Conservation (phyloP, 345 rosid species). For the Eucalyptus marginata region DNA sequence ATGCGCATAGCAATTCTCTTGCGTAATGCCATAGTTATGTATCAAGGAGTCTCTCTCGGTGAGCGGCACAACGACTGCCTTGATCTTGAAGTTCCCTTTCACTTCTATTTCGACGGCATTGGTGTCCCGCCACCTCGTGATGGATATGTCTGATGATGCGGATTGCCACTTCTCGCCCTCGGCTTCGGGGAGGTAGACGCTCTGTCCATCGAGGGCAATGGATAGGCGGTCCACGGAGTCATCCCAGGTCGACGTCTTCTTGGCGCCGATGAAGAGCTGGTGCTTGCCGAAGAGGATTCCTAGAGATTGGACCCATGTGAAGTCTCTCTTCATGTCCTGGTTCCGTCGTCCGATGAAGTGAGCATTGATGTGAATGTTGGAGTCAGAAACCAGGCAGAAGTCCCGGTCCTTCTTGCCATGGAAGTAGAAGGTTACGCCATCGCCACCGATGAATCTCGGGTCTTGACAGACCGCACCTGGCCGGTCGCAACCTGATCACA, state of each 20-base stretch:
- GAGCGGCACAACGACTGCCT: conserved; percentile 44
- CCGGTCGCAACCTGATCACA: conserved; percentile 36
- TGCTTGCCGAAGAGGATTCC: conserved; percentile 5
- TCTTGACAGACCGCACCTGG: conserved; percentile 59
- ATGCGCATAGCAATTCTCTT: conserved; percentile 48
- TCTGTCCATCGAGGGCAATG: conserved; percentile 1
- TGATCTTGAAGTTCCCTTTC: conserved; percentile 29
- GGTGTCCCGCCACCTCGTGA: conserved; percentile 22
- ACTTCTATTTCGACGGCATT: conserved; percentile 28
- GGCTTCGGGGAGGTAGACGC: background rate
- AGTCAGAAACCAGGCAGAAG: conserved; percentile 4
- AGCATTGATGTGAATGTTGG: conserved; percentile 12
- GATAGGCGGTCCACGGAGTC: conserved; percentile 2
- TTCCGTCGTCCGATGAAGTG: conserved; percentile 6
- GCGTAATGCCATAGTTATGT: conserved; percentile 43
- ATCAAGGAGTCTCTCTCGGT: conserved; percentile 43
- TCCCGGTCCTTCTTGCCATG: conserved; percentile 40
- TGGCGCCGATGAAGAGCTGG: conserved; percentile 1
- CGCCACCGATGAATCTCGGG: conserved; percentile 59
- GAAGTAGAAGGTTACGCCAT: conserved; percentile 61
- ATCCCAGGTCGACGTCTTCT: conserved; percentile 7
- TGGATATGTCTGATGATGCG: background rate
- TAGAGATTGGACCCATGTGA: conserved; percentile 11
- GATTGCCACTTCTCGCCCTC: conserved; percentile 19
- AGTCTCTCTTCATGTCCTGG: conserved; percentile 2